Conservation (phyloP, 108 stramenopile species). For the Cylindrotheca fusiformis region DNA sequence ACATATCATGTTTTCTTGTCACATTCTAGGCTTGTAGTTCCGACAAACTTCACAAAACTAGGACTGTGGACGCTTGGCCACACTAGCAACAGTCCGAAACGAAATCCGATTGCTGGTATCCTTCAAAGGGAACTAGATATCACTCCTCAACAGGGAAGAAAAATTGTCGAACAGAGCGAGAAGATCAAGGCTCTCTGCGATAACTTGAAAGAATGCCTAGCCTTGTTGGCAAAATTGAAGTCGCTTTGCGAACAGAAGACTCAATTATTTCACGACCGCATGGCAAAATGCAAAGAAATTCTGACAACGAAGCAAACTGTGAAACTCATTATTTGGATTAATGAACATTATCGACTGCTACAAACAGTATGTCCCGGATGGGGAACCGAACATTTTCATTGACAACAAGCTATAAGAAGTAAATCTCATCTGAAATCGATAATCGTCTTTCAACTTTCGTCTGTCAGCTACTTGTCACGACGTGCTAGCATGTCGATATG, state of each 20-base stretch:
- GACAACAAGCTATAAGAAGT: no score
- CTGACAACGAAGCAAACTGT: constrained; percentile 72
- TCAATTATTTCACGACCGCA: constrained; percentile 67
- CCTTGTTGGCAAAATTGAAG: constrained; percentile 51
- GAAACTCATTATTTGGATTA: constrained; percentile 77
- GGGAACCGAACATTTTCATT: constrained; percentile 58
- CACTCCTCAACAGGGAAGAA: constrained; percentile 55
- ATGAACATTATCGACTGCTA: constrained; percentile 47
- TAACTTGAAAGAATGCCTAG: constrained; percentile 50
- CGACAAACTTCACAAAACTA: constrained; percentile 89
- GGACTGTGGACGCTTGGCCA: constrained; percentile 85
- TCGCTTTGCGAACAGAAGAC: constrained; percentile 67
- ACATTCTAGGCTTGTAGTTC: constrained; percentile 50
- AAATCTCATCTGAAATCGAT: no score
- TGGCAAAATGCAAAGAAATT: constrained; percentile 74
- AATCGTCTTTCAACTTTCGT: no score
- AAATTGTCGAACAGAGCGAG: constrained; percentile 67
- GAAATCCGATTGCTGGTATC: constrained; percentile 75
- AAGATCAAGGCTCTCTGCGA: constrained; percentile 62
- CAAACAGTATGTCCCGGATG: constrained; percentile 65
- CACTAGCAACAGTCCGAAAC: constrained; percentile 56
- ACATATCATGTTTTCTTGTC: constrained; percentile 3
- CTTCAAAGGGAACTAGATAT: constrained; percentile 72
- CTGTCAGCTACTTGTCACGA: no score
- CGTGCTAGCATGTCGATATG: no score